Evolutionary conservation across 352 stramenopile genomes (phyloP), one percentile per base, ranked within the genome.

Genomic region (Phytophthora meadii): DNA sequence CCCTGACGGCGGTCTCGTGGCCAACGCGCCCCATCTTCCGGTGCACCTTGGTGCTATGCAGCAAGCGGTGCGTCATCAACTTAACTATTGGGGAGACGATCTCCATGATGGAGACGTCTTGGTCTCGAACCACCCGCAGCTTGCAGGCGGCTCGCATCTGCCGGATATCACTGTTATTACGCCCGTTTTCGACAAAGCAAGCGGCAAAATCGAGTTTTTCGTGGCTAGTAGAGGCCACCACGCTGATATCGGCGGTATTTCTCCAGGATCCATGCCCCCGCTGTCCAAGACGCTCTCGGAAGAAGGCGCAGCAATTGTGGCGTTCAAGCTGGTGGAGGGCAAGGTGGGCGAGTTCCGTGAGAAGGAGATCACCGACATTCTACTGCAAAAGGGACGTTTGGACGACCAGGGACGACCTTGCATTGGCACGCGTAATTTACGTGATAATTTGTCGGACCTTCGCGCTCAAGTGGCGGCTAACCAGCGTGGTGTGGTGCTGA

Each of bases 101-200:
- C 87, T 99, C 4, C 70, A 93, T 24, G 88, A 98, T 56, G 97
- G 97, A 14, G 98, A 99, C 65, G 98, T 99, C 3, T 84, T 99
- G 28, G 94, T 99, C 7, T 99, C 95, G 5, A 99, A 99, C 81
- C 97, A 99, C 77, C 98, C 98, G 28, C 97, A 99, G 65, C 84
- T 99, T 39, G 98, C 98, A 19, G 98, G 98, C 36, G 98, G 97
- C 14, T 96, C 79, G 32, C 97, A 99, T 70, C 75, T 99, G n/a
- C 97, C 98, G 1, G 98, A 99, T 72, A 99, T 99, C 65, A 99
- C 97, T 5, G 98, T 99, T 4, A 99, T 99, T 55, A 99, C 98
- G n/a, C 98, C 98, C 28, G 97, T 99, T 2, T 99, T 99, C 76
- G 83, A 97, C 57, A 81, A 96, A 53, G 77, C 76, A 19, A 86